Conservation (phyloP, 495 filamentous ascomycete genomes). For the Trichoderma asperelloides region DNA sequence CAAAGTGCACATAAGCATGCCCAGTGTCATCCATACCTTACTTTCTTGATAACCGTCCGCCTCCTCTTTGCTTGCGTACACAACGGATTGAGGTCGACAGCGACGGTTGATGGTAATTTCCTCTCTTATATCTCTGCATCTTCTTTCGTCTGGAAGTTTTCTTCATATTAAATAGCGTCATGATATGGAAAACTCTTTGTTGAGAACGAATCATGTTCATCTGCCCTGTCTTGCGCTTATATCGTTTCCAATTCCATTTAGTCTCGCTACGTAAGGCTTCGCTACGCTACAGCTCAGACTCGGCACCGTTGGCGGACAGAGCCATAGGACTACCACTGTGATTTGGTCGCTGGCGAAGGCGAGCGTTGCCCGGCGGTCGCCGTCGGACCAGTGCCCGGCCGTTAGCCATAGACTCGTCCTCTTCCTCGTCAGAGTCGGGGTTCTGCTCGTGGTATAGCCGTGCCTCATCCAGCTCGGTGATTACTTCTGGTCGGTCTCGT, state of each 20-base stretch:
- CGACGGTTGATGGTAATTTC: neutral
- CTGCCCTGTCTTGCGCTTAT: neutral
- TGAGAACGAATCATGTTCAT: neutral
- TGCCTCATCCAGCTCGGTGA: conserved; percentile 76
- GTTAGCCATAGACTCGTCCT: conserved; percentile 36
- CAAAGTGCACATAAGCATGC: neutral
- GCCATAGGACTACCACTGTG: conserved; percentile 46
- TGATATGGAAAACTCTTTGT: neutral
- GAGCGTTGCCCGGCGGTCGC: conserved; percentile 18
- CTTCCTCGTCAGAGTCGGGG: conserved; percentile 34
- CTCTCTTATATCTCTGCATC: neutral
- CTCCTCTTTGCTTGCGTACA: neutral
- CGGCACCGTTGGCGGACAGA: conserved; percentile 39
- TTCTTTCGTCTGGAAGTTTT: neutral
- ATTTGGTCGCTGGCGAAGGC: conserved; percentile 19
- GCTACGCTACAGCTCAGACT: conserved; percentile 34
- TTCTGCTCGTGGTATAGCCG: conserved; percentile 43
- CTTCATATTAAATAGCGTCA: neutral
- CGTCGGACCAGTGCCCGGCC: conserved; percentile 31
- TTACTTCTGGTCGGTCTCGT: conserved; percentile 68
- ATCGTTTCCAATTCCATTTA: neutral
- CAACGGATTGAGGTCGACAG: neutral
- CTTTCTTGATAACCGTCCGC: neutral
- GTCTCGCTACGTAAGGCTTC: conserved; percentile 4
- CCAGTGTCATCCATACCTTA: conserved; percentile 3